These are phyloP conservation scores for Helenozyma rhizophorensis DNA, from an alignment of 805 yeast species.

Conservation along the genomic window DNA sequence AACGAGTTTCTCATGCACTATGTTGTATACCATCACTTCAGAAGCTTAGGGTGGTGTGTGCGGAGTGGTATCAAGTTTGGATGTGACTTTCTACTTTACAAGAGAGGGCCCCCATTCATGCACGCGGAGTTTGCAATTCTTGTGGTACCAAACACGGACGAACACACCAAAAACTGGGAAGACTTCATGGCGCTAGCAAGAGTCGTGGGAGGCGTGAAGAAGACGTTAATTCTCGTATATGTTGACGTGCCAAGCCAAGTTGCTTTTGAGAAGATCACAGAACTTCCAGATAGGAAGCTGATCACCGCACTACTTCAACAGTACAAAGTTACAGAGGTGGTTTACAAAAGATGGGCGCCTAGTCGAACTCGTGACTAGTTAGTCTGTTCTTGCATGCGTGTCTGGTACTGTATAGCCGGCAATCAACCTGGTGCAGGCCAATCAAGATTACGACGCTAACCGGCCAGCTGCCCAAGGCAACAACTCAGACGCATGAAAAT, in stretches of 20 bases:
- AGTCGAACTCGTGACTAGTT: conserved; percentile 70
- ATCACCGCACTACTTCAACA: conserved; percentile 29
- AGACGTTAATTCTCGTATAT: conserved; percentile 65
- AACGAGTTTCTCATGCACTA: conserved; percentile 49
- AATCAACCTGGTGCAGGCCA: neutral
- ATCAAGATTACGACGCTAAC: too few species aligned
- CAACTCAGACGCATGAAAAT: too few species aligned
- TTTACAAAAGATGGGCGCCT: conserved; percentile 82
- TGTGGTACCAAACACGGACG: conserved; percentile 39
- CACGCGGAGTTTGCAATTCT: conserved; percentile 85
- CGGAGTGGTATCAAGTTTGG: conserved; percentile 91
- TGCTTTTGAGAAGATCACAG: conserved; percentile 16
- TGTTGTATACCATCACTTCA: conserved; percentile 78
- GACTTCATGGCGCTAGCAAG: conserved; percentile 60
- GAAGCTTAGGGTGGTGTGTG: conserved; percentile 93
- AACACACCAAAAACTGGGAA: conserved; percentile 49
- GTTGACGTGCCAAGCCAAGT: conserved; percentile 51
- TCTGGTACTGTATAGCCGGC: neutral
- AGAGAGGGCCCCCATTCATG: conserved; percentile 90
- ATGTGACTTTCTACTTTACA: conserved; percentile 75
- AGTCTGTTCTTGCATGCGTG: neutral
- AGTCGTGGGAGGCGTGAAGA: conserved; percentile 83
- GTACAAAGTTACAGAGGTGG: conserved; percentile 59
- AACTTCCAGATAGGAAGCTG: conserved; percentile 7
- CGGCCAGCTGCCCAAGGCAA: too few species aligned